Evolutionary conservation across 768 basidiomycete genomes (phyloP).

Genomic region (Exsudoporus frostii): DNA sequence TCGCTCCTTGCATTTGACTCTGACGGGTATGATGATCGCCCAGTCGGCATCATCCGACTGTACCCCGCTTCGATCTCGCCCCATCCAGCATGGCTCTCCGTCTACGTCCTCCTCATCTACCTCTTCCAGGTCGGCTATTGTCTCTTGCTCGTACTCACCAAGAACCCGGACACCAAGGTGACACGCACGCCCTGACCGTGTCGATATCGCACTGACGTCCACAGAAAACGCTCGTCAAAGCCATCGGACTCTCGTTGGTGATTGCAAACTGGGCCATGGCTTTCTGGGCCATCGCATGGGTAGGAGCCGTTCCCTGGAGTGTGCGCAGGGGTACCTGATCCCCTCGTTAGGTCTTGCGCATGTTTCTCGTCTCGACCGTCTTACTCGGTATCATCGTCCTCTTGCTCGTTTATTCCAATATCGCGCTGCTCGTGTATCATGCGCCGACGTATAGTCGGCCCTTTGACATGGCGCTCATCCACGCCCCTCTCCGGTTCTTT

Average conservation of each 20-base stretch:
- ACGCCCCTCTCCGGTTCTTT: conserved; percentile 76
- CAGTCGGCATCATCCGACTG: conserved; percentile 48
- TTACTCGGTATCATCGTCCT: conserved; percentile 68
- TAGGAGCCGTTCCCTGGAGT: conserved; percentile 18
- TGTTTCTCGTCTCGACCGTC: conserved; percentile 75
- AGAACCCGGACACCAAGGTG: conserved; percentile 80
- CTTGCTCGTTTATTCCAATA: conserved; percentile 73
- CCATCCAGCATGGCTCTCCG: conserved; percentile 48
- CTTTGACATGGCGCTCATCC: conserved; percentile 78
- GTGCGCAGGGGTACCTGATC: not conserved
- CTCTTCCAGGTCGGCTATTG: conserved; percentile 80
- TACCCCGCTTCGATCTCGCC: conserved; percentile 77
- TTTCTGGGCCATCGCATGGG: conserved; percentile 76
- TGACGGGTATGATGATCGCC: not conserved
- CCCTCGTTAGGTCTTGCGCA: conserved; percentile 56
- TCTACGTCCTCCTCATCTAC: conserved; percentile 61
- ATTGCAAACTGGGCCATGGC: conserved; percentile 80
- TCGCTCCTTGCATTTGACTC: not conserved
- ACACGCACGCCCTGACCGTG: not conserved
- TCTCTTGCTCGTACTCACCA: conserved; percentile 64
- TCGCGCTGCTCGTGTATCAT: conserved; percentile 74
- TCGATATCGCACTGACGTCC: not conserved
- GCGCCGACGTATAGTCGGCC: conserved; percentile 56
- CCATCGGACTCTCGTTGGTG: conserved; percentile 76
- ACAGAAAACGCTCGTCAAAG: conserved; percentile 67